These are phyloP conservation scores for Fulvia fulva DNA, from an alignment of 2,329 filamentous ascomycete species.

Conservation along the genomic window DNA sequence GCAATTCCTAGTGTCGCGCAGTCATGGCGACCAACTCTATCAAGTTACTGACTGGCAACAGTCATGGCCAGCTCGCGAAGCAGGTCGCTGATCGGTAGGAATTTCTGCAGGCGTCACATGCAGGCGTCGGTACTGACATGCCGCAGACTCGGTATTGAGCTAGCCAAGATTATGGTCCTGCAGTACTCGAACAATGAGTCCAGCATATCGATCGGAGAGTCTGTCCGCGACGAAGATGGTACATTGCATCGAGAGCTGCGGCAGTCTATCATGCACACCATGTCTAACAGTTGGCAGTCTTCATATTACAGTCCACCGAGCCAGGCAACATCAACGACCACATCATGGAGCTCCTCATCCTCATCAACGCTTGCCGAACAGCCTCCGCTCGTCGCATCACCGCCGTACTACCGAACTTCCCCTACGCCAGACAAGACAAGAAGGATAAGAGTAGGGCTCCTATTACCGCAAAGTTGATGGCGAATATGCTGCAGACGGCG, in stretches of 20 bases:
- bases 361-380: conserved; percentile 92
- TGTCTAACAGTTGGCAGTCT: conserved; percentile 52
- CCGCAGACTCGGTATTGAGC: conserved; percentile 66
- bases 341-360: conserved; percentile 96
- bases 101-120: conserved; percentile 1
- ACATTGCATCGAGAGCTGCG: conserved; percentile 23
- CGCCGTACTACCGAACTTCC: conserved; percentile 92
- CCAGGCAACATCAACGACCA: conserved; percentile 97
- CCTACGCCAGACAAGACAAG: conserved; percentile 95
- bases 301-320: conserved; percentile 91
- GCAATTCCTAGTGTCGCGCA: conserved; percentile 12
- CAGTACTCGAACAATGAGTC: conserved; percentile 87
- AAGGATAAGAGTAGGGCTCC: conserved; percentile 95
- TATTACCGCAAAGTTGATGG: conserved; percentile 91
- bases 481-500: conserved; percentile 94
- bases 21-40: conserved; percentile 69
- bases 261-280: neutral
- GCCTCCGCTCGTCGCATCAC: conserved; percentile 87
- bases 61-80: conserved; percentile 67
- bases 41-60: conserved; percentile 71
- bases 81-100: conserved; percentile 63
- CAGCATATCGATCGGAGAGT: conserved; percentile 91
- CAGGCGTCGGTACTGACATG: conserved; percentile 5
- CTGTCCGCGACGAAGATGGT: conserved; percentile 93
- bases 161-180: conserved; percentile 73